phyloP scores from a whole-genome alignment of 202 grass and related monocot genomes.

The Carex arenaria region DNA sequence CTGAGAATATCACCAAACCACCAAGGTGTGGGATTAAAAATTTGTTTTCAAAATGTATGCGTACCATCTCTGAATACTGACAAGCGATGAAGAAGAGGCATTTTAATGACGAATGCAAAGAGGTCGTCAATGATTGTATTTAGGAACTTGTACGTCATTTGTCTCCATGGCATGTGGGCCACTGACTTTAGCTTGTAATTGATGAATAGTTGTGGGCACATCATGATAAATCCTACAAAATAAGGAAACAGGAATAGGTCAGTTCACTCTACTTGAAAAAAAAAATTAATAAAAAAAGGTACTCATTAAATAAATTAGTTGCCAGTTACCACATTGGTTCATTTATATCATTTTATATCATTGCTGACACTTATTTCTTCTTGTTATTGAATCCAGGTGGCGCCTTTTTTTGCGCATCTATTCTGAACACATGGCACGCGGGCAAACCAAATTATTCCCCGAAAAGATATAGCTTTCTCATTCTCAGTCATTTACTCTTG shows the following conservation, averaged over 20 bases:
- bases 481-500: neutral
- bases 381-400: neutral
- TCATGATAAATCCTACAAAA: slow-evolving; percentile 95
- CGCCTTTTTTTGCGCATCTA: neutral
- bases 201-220: slow-evolving; percentile 99
- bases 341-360: neutral
- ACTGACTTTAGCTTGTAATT: slow-evolving; percentile 98
- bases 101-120: slow-evolving; percentile 99
- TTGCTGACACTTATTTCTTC: neutral
- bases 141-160: slow-evolving; percentile 99
- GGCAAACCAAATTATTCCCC: neutral
- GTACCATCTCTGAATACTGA: slow-evolving; percentile 99
- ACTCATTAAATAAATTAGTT: neutral
- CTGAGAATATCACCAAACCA: slow-evolving; percentile 5
- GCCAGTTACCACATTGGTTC: neutral
- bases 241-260: slow-evolving; percentile 12
- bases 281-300: neutral
- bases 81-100: slow-evolving; percentile 92
- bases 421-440: neutral
- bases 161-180: slow-evolving; percentile 97
- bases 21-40: neutral
- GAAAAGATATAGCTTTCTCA: neutral
- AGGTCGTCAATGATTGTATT: slow-evolving; percentile 98
- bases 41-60: neutral
- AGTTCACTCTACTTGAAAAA: slow-evolving; percentile 5